Evolutionary conservation across 139 green algal genomes (phyloP).

Genomic region (Chlamydomonas applanata): DNA sequence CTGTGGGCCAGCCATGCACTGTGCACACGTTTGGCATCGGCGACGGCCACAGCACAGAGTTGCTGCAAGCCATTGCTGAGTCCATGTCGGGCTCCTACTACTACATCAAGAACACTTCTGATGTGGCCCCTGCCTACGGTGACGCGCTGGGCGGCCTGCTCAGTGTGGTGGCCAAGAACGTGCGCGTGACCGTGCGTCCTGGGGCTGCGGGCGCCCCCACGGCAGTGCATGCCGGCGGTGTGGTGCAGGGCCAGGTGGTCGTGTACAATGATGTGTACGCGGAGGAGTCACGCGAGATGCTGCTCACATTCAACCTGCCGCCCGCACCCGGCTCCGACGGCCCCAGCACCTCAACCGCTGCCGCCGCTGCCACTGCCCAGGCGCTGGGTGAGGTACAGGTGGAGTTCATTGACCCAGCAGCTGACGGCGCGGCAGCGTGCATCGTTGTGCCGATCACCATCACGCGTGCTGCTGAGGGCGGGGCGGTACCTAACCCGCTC

Average conservation of each 20-base stretch:
- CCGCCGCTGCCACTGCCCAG: too few relatives aligned
- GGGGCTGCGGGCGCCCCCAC: neutral
- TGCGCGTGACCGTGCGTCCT: conserved; percentile 19
- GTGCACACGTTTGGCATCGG: conserved; percentile 52
- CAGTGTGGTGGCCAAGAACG: conserved; percentile 39
- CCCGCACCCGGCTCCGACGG: neutral
- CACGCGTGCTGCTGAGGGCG: neutral
- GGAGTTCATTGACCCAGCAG: too few relatives aligned
- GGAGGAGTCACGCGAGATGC: conserved; percentile 42
- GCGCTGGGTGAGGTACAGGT: too few relatives aligned
- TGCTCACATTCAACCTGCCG: conserved; percentile 35
- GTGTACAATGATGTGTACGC: conserved; percentile 41
- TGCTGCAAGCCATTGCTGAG: conserved; percentile 46
- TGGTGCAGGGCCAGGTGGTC: neutral
- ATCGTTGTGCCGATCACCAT: too few relatives aligned
- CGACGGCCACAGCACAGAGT: conserved; percentile 21
- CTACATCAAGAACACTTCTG: conserved; percentile 30
- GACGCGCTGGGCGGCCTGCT: conserved; percentile 51
- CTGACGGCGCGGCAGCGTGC: too few relatives aligned
- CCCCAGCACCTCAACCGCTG: neutral
- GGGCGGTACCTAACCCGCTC: neutral
- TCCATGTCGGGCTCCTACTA: conserved; percentile 44
- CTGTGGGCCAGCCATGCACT: conserved; percentile 15
- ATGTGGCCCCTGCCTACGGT: conserved; percentile 12
- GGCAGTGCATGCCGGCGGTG: conserved; percentile 5